phyloP scores from a whole-genome alignment of 495 filamentous ascomycete genomes.

The Neurospora sp. region DNA sequence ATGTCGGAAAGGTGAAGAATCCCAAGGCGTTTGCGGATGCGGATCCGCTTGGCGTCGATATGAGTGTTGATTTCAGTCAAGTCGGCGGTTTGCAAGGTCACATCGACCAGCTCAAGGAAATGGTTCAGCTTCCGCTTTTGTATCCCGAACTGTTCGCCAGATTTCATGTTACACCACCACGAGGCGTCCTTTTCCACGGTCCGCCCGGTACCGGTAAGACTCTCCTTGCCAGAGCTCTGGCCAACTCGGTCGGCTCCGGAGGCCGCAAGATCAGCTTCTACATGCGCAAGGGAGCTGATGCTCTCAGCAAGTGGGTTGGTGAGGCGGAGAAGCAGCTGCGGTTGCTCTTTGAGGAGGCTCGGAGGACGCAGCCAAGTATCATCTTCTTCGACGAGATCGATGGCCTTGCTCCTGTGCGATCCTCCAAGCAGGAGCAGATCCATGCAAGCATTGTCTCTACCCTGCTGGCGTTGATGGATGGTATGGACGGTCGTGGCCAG shows the following conservation, averaged over 20 bases:
- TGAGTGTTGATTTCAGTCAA: constrained; percentile 81
- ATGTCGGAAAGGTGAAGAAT: constrained; percentile 84
- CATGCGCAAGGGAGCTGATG: constrained; percentile 97
- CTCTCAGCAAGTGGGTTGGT: constrained; percentile 96
- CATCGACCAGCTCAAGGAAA: constrained; percentile 94
- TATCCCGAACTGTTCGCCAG: constrained; percentile 92
- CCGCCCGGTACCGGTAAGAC: constrained; percentile 98
- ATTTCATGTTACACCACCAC: constrained; percentile 85
- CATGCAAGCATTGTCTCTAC: constrained; percentile 98
- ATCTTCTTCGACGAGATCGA: constrained; percentile 99
- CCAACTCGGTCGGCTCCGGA: constrained; percentile 63
- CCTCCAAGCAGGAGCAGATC: constrained; percentile 96
- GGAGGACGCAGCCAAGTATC: constrained; percentile 91
- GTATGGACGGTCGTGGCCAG: constrained; percentile 96
- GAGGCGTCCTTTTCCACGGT: constrained; percentile 92
- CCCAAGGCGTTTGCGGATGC: constrained; percentile 70
- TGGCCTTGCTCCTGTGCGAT: constrained; percentile 86
- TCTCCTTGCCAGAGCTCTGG: constrained; percentile 79
- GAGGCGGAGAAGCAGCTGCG: constrained; percentile 93
- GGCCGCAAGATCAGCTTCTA: constrained; percentile 95
- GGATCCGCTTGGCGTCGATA: constrained; percentile 85
- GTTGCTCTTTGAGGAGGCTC: constrained; percentile 88
- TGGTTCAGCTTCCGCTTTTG: constrained; percentile 85
- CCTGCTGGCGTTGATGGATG: constrained; percentile 91
- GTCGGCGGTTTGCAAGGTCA: constrained; percentile 86